Conservation (phyloP, 371 early-diverging fungal species). For the Mucor circinelloides region DNA sequence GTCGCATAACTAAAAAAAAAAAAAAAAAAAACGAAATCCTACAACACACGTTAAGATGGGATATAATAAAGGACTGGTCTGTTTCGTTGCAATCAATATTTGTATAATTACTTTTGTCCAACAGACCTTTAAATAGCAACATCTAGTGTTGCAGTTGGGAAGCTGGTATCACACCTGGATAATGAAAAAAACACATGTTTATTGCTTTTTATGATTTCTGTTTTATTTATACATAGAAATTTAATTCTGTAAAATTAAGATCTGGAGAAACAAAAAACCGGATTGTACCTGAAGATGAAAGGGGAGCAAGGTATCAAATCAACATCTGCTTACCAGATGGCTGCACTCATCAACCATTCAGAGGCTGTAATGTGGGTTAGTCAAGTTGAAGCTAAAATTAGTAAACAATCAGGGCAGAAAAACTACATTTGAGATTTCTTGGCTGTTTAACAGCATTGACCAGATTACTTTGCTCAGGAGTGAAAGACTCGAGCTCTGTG, state of each 20-base stretch:
- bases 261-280: constrained; percentile 1
- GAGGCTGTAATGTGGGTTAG: background rate
- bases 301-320: background rate
- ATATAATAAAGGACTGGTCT: background rate
- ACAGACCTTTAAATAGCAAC: background rate
- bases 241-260: background rate
- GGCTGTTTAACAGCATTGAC: background rate
- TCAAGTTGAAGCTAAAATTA: background rate
- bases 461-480: background rate
- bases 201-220: background rate
- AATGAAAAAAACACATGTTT: background rate
- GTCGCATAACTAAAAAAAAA: background rate
- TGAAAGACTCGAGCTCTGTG: background rate
- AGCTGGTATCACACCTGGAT: background rate
- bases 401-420: background rate
- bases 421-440: background rate
- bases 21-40: no score
- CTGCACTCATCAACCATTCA: background rate
- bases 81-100: background rate
- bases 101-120: background rate
- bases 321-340: background rate
- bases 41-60: background rate
- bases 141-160: background rate
- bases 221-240: background rate
- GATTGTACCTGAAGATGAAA: background rate